These are phyloP conservation scores for Leishmania martiniquensis DNA, from an alignment of 208 protist species.

Conservation along the genomic window DNA sequence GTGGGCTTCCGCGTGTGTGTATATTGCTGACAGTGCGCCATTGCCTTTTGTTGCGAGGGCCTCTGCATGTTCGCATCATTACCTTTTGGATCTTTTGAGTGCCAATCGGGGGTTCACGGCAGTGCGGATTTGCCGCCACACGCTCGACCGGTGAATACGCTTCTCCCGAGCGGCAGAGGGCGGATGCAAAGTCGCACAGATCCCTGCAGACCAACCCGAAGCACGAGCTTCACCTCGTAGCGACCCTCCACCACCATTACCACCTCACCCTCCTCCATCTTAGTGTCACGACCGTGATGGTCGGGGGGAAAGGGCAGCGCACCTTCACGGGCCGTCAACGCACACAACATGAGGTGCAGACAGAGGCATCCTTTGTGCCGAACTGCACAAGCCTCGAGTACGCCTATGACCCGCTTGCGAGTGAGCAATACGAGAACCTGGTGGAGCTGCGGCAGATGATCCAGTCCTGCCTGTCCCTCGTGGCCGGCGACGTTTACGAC, in stretches of 20 bases:
- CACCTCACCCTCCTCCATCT: too few relatives aligned
- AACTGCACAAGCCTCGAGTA: conserved; percentile 50
- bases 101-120: too few relatives aligned
- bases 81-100: too few relatives aligned
- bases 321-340: conserved; percentile 35
- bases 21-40: too few relatives aligned
- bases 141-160: too few relatives aligned
- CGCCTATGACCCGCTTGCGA: conserved; percentile 61
- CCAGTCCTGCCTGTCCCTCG: conserved; percentile 61
- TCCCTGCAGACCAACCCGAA: background rate
- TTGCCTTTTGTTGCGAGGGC: too few relatives aligned
- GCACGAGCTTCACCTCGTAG: background rate
- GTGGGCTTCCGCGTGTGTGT: too few relatives aligned
- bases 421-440: conserved; percentile 80
- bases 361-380: conserved; percentile 79
- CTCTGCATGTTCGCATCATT: too few relatives aligned
- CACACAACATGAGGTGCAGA: conserved; percentile 64
- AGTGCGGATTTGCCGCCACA: too few relatives aligned
- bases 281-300: background rate
- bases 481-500: conserved; percentile 87
- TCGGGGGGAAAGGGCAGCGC: conserved; percentile 10
- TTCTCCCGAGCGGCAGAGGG: background rate
- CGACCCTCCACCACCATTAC: background rate
- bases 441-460: conserved; percentile 72
- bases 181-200: background rate